Conservation (phyloP, 306 rosid genomes). For the Quercus engelmannii region DNA sequence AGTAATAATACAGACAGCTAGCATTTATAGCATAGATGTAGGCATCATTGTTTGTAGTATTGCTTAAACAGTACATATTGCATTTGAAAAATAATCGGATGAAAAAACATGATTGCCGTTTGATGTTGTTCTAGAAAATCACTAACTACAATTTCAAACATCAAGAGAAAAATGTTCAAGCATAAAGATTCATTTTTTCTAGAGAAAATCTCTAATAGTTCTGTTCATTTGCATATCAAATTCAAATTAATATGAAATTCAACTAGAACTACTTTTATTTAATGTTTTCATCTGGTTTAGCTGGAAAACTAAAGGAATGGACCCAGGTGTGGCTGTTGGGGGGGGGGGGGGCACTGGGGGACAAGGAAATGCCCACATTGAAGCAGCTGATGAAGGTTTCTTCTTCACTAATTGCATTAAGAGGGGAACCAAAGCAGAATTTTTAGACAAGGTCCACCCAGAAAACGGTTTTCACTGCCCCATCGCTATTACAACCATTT, state of each 20-base stretch:
- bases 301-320: background rate
- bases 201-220: background rate
- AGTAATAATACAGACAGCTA: slow-evolving; percentile 24
- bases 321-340: too few relatives aligned
- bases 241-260: background rate
- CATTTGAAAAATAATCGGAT: slow-evolving; percentile 9
- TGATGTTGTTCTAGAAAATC: background rate
- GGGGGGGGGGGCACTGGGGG: too few relatives aligned
- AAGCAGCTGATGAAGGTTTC: background rate
- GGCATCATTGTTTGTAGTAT: slow-evolving; percentile 31
- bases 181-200: background rate
- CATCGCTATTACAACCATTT: background rate
- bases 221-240: background rate
- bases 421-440: background rate
- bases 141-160: too few relatives aligned
- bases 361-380: background rate
- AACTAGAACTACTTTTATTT: background rate
- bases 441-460: background rate
- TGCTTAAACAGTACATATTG: slow-evolving; percentile 16
- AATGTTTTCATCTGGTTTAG: background rate
- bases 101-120: background rate
- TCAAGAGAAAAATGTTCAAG: background rate
- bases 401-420: background rate
- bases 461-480: background rate
- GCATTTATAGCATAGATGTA: slow-evolving; percentile 25